Evolutionary conservation across 306 rosid genomes (phyloP).

Genomic region (Vicia sativa): DNA sequence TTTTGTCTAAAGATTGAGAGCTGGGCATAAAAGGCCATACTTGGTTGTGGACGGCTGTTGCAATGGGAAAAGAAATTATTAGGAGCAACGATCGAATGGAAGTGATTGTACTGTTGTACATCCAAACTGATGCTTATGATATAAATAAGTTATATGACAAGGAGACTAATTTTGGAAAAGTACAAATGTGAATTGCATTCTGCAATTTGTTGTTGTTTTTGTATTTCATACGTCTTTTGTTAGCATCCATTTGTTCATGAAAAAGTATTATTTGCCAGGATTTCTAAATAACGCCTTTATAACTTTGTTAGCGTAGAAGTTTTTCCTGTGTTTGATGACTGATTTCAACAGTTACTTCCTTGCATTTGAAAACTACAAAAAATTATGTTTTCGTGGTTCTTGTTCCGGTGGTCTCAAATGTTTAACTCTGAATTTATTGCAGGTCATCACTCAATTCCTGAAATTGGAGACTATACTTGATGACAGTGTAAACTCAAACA

Average conservation of each 20-base stretch:
- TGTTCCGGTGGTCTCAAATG: not conserved
- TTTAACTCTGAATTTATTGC: constrained; percentile 41
- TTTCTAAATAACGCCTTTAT: constrained; percentile 18
- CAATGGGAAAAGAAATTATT: not conserved
- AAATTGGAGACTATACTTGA: constrained; percentile 88
- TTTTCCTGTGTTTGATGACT: constrained; percentile 7
- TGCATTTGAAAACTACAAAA: constrained; percentile 30
- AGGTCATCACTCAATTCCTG: constrained; percentile 92
- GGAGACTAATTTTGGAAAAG: constrained; percentile 29
- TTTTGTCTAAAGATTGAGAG: too few relatives aligned
- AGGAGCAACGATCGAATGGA: not conserved
- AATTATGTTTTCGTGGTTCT: not conserved
- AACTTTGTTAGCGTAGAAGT: constrained; percentile 4
- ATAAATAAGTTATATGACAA: constrained; percentile 16
- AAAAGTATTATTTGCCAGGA: constrained; percentile 7
- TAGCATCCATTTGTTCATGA: constrained; percentile 25
- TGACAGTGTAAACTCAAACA: constrained; percentile 74
- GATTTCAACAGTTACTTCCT: constrained; percentile 30
- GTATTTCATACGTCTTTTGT: too few relatives aligned
- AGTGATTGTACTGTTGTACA: constrained; percentile 34
- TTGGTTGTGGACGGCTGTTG: too few relatives aligned
- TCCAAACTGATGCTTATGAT: constrained; percentile 31
- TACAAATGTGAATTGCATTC: constrained; percentile 21
- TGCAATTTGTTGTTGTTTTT: constrained; percentile 21
- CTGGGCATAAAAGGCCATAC: too few relatives aligned